Base-by-base conservation (phyloP, 345 rosid species). In the Angophora floribunda region DNA sequence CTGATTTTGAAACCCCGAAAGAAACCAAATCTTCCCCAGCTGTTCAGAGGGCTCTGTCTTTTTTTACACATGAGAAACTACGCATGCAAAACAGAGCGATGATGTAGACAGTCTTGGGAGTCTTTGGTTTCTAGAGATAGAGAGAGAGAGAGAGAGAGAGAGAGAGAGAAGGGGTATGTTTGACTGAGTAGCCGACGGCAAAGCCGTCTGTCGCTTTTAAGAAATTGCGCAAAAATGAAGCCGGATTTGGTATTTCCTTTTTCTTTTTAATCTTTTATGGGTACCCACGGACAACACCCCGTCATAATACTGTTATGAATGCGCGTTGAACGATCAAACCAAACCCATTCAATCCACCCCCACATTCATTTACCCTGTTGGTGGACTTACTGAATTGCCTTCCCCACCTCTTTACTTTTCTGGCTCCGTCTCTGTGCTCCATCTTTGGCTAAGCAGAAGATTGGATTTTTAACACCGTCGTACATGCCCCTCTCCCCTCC, bases 281-380 rank as follows among this genome's bases (percentile, higher is more conserved):
- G 15, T 78, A 24, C 59, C 82, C 84, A 75, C 84, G 84, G 84
- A 41, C 84, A 75, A 41, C 84, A 22, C 49, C 3, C 84, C 49
- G 4, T 75, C 84, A 41, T 6, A 0, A 19, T 19, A 75, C 49
- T 44, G 21, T 15, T 30, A 70, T 63, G 90, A 86, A 52, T 90
- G 82, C 94, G 94, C 94, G 94, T 94, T 92, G 90, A 93, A 90
- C 84, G 63, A 88, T 88, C 91, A 63, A 89, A 89, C 89, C 44
- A 30, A 47, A 59, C 47, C 26, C 28, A 24, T 17, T 78, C 87
- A 59, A 57, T 49, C 36, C 85, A 4, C 7, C 82, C 10, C 22
- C 61, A 15, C 67, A n/a, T 86, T 87, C 87, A 90, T 88, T 89
- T 67, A 61, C 85, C 86, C 84, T 47, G 50, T 59, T 15, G 21